These are phyloP conservation scores for Ceratobasidium sp. DNA, from an alignment of 1,284 basidiomycete genomes.

Conservation along the genomic window DNA sequence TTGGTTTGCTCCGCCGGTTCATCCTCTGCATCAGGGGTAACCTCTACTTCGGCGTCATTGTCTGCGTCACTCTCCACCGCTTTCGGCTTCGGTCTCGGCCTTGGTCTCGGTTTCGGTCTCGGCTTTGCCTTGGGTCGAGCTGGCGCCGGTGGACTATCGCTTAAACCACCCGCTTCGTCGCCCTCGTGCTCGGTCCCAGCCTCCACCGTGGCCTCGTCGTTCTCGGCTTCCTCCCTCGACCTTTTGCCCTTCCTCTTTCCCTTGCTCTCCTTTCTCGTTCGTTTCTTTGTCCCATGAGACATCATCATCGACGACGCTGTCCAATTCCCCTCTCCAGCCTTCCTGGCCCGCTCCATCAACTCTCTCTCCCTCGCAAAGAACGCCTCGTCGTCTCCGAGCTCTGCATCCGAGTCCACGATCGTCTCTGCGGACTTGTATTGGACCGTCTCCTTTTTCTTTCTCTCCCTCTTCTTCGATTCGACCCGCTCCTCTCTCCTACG, in stretches of 20 bases:
- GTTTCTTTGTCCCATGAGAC: conserved; percentile 53
- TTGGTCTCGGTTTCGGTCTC: conserved; percentile 23
- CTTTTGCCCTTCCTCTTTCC: conserved; percentile 30
- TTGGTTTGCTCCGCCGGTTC: background rate
- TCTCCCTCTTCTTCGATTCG: conserved; percentile 55
- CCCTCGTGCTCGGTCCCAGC: conserved; percentile 12
- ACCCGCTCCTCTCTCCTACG: conserved; percentile 55
- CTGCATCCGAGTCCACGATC: conserved; percentile 88
- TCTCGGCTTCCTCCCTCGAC: conserved; percentile 8
- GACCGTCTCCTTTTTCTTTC: conserved; percentile 75
- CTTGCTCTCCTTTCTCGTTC: conserved; percentile 50
- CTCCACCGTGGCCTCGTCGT: conserved; percentile 11
- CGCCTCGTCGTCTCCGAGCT: conserved; percentile 73
- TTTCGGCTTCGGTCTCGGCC: conserved; percentile 28
- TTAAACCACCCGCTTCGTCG: background rate
- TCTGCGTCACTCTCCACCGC: conserved; percentile 8
- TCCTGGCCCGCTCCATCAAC: conserved; percentile 60
- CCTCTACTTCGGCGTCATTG: background rate
- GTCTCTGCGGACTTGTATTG: conserved; percentile 89
- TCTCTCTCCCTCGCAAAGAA: conserved; percentile 82
- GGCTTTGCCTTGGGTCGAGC: conserved; percentile 3
- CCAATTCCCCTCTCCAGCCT: conserved; percentile 59
- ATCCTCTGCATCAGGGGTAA: background rate
- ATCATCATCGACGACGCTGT: conserved; percentile 53
- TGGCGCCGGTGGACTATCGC: background rate